Percentiles rank a stretch among this genome's conserved stretches.
Evolutionary conservation across 225 moss, liverwort and hornwort species (phyloP).

Genomic region (Ulota crispa): DNA sequence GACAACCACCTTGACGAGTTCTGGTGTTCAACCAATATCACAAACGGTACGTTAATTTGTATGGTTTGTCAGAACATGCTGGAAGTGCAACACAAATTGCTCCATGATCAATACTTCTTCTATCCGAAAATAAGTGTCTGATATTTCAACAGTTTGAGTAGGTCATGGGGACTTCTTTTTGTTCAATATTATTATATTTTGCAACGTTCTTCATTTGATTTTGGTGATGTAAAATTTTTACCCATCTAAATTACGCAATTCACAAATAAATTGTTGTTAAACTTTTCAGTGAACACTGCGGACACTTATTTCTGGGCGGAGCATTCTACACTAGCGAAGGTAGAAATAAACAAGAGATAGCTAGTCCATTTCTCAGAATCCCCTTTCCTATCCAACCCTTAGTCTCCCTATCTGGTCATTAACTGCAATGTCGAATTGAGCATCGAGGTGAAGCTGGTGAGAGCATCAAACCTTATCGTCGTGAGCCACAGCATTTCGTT

Average conservation of each 20-base stretch:
- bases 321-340: background rate
- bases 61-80: background rate
- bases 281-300: background rate
- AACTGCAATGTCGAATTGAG: background rate
- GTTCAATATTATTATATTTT: background rate
- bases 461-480: slow-evolving; percentile 21
- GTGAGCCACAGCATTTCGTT: slow-evolving; percentile 20
- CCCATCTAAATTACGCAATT: background rate
- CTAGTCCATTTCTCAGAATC: background rate
- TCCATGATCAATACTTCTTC: background rate
- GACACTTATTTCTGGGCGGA: background rate
- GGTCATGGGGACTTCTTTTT: background rate
- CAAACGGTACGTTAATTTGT: background rate
- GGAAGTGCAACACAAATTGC: background rate
- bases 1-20: background rate
- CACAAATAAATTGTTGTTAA: background rate
- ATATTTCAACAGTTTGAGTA: background rate
- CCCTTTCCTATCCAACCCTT: background rate
- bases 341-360: background rate
- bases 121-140: background rate
- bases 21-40: slow-evolving; percentile 14
- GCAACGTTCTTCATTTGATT: background rate
- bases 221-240: background rate
- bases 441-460: background rate
- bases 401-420: slow-evolving; percentile 2